Percentiles rank a stretch among this genome's conserved stretches.
Conservation (phyloP, 768 basidiomycete species). For the Lactarius deliciosus region DNA sequence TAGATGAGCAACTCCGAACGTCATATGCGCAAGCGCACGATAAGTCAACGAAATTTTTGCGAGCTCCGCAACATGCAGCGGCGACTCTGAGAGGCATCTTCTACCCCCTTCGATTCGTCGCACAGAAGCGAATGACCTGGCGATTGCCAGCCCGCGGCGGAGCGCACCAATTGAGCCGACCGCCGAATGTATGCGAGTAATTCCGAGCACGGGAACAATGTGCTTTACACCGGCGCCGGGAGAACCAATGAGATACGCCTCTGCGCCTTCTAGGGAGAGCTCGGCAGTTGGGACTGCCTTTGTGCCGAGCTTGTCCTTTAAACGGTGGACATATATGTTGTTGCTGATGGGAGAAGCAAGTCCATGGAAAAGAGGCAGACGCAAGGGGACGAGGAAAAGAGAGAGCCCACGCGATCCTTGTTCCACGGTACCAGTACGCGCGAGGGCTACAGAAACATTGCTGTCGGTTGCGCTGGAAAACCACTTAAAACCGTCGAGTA, state of each 20-base stretch:
- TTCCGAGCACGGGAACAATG: conserved; percentile 72
- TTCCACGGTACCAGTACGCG: conserved; percentile 58
- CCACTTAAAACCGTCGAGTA: conserved; percentile 75
- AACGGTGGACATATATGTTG: conserved; percentile 64
- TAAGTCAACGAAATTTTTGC: conserved; percentile 61
- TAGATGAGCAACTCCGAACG: conserved; percentile 56
- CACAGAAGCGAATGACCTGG: conserved; percentile 60
- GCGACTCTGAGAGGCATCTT: conserved; percentile 51
- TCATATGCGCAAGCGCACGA: conserved; percentile 62
- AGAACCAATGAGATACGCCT: conserved; percentile 62
- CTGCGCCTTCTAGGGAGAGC: conserved; percentile 56
- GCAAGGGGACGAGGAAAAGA: conserved; percentile 70
- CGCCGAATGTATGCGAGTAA: conserved; percentile 71
- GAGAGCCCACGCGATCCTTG: conserved; percentile 67
- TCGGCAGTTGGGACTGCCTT: conserved; percentile 75
- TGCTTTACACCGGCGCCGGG: conserved; percentile 60
- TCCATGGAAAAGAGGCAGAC: conserved; percentile 48
- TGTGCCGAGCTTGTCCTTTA: conserved; percentile 81
- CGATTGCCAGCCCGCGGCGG: conserved; percentile 63
- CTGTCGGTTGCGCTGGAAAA: conserved; percentile 83
- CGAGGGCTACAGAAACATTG: conserved; percentile 68
- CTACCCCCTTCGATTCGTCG: conserved; percentile 54
- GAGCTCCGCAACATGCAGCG: conserved; percentile 64
- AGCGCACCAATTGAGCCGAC: conserved; percentile 55
- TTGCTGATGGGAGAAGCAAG: conserved; percentile 54